A percentile compares a stretch with the other conserved stretches of the same genome.
These are phyloP conservation scores for Trametes sanguinea DNA, from an alignment of 768 basidiomycete species.

Conservation along the genomic window DNA sequence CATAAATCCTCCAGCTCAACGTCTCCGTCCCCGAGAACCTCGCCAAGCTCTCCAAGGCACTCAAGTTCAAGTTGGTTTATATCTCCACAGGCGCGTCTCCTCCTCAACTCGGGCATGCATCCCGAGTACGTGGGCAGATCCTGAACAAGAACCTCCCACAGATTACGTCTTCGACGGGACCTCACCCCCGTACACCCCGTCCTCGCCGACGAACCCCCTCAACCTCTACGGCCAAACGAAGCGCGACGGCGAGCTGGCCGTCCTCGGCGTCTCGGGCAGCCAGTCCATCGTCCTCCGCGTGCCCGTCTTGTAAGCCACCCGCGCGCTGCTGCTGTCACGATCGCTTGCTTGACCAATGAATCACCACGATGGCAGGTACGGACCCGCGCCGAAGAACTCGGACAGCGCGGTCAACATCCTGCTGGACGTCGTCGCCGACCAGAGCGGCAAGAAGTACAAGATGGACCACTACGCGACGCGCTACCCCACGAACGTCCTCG, in stretches of 20 bases:
- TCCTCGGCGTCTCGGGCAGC: constrained; percentile 59
- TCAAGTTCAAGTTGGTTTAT: constrained; percentile 77
- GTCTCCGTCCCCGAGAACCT: constrained; percentile 72
- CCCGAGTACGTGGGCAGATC: no score
- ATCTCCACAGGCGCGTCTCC: constrained; percentile 73
- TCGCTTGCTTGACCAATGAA: not conserved
- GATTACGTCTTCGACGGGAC: constrained; percentile 97
- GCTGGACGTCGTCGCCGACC: constrained; percentile 83
- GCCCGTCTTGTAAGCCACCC: constrained; percentile 72
- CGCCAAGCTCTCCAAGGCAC: constrained; percentile 60
- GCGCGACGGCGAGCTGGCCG: constrained; percentile 81
- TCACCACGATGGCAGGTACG: constrained; percentile 61
- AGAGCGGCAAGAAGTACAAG: constrained; percentile 83
- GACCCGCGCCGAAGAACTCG: constrained; percentile 77
- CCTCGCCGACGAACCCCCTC: constrained; percentile 74
- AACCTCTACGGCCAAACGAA: constrained; percentile 90
- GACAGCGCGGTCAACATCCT: constrained; percentile 91
- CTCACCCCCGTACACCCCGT: constrained; percentile 85
- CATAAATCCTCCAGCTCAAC: constrained; percentile 61
- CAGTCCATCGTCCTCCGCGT: constrained; percentile 77
- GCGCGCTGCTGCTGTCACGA: not conserved
- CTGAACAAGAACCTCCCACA: constrained; percentile 26
- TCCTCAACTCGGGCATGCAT: no score
- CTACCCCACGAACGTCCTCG: constrained; percentile 88
- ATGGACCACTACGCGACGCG: constrained; percentile 96